phyloP scores from a whole-genome alignment of 2,329 filamentous ascomycete genomes.

The Chaetomium olivaceum region DNA sequence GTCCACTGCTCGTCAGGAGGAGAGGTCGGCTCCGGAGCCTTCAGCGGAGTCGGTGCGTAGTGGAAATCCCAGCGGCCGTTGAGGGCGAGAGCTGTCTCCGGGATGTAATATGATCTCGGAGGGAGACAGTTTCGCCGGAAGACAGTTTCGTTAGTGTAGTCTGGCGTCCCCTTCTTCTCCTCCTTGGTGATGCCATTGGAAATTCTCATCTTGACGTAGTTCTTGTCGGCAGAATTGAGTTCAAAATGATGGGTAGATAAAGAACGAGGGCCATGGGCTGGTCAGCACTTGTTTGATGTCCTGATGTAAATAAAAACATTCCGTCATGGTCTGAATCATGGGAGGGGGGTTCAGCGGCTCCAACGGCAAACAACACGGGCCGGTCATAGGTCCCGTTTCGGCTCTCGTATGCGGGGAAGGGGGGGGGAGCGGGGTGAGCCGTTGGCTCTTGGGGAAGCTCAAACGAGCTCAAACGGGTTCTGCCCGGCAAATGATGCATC shows the following conservation, averaged over 20 bases:
- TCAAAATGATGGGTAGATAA: background rate
- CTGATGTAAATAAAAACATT: background rate
- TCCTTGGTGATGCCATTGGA: constrained; percentile 38
- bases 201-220: background rate
- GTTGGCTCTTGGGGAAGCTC: background rate
- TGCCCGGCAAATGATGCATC: background rate
- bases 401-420: background rate
- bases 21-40: constrained; percentile 45
- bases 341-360: background rate
- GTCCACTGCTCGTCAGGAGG: constrained; percentile 41
- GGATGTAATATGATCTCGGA: constrained; percentile 54
- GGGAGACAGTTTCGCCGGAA: constrained; percentile 56
- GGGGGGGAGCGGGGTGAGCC: background rate
- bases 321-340: background rate
- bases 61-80: constrained; percentile 62
- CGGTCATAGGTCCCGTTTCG: background rate
- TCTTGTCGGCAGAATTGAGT: background rate
- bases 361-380: background rate
- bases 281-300: background rate
- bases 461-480: background rate
- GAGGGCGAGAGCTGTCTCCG: constrained; percentile 50
- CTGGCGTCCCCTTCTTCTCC: constrained; percentile 42
- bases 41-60: constrained; percentile 47
- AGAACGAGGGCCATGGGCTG: background rate
- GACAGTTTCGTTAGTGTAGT: constrained; percentile 53